A percentile compares a stretch with the other conserved stretches of the same genome.
Evolutionary conservation across 768 basidiomycete genomes (phyloP).

Genomic region (Coprinopsis marcescibilis): DNA sequence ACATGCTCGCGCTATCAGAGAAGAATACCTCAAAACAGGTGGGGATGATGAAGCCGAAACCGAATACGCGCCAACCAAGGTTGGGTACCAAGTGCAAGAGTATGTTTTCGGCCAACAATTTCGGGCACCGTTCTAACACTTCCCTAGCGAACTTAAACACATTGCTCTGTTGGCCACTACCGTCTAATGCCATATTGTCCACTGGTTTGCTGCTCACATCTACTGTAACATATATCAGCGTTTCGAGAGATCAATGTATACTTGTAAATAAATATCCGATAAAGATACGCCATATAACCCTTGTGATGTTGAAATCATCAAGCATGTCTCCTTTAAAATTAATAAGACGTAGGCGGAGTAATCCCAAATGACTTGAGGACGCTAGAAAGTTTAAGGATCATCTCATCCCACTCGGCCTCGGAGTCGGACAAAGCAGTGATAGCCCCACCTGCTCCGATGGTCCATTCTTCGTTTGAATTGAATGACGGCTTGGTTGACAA

Average conservation of each 20-base stretch:
- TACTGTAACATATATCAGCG: no score
- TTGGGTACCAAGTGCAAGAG: conserved; percentile 86
- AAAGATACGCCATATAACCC: no score
- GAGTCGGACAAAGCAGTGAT: conserved; percentile 90
- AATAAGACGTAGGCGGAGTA: conserved; percentile 15
- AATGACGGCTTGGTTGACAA: conserved; percentile 7
- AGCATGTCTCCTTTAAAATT: conserved; percentile 3
- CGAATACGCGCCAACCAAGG: conserved; percentile 70
- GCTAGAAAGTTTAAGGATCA: conserved; percentile 79
- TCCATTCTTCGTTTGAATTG: conserved; percentile 50
- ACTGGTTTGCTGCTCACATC: neutral
- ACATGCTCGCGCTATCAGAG: conserved; percentile 40
- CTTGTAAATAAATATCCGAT: no score
- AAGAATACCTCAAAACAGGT: no score
- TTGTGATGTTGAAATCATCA: conserved; percentile 4
- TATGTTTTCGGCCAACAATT: conserved; percentile 26
- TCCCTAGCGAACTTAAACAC: conserved; percentile 66
- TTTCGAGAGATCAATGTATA: no score
- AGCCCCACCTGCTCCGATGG: conserved; percentile 89
- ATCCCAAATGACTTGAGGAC: conserved; percentile 61
- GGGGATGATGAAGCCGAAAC: conserved; percentile 38
- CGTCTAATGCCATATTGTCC: neutral
- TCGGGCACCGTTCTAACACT: conserved; percentile 4
- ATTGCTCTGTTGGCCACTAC: conserved; percentile 65
- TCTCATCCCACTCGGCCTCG: conserved; percentile 91